These are phyloP conservation scores for Crithidia fasciculata DNA, from an alignment of 208 protist species.

Conservation along the genomic window DNA sequence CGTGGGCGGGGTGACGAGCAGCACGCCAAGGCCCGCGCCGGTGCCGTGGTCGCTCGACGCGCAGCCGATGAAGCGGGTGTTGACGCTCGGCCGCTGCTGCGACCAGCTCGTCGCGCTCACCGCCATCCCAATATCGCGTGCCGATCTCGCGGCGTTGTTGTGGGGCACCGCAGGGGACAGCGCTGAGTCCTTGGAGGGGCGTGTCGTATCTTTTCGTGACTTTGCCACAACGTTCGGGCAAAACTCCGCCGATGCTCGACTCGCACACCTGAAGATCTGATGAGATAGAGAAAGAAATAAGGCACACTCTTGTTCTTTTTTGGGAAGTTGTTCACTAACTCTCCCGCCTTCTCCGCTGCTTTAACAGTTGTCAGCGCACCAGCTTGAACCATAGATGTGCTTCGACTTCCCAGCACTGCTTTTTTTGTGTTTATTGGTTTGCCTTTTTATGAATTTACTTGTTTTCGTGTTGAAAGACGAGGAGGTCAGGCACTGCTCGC, in stretches of 20 bases:
- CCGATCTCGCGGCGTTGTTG: conserved; percentile 62
- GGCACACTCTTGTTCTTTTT: too few species aligned
- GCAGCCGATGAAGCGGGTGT: conserved; percentile 30
- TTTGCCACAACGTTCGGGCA: conserved; percentile 75
- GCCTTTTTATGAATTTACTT: too few species aligned
- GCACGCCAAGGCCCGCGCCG: conserved; percentile 31
- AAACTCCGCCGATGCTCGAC: conserved; percentile 39
- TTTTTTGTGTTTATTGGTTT: too few species aligned
- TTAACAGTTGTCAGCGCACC: too few species aligned
- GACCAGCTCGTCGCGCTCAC: conserved; percentile 80
- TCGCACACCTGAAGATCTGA: conserved; percentile 66
- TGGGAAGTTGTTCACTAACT: too few species aligned
- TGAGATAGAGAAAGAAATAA: too few species aligned
- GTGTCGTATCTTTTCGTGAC: conserved; percentile 59
- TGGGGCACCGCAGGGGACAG: conserved; percentile 40
- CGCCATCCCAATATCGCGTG: conserved; percentile 51
- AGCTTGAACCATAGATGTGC: too few species aligned
- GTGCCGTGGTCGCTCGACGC: conserved; percentile 57
- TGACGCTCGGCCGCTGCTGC: conserved; percentile 62
- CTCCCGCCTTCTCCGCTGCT: too few species aligned
- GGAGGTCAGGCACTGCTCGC: too few species aligned
- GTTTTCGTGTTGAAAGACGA: too few species aligned
- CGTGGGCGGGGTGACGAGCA: conserved; percentile 45
- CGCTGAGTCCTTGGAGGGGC: conserved; percentile 18
- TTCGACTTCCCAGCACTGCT: too few species aligned